Evolutionary conservation across 257 asterid genomes (phyloP).

Genomic region (Penstemon newberryi): DNA sequence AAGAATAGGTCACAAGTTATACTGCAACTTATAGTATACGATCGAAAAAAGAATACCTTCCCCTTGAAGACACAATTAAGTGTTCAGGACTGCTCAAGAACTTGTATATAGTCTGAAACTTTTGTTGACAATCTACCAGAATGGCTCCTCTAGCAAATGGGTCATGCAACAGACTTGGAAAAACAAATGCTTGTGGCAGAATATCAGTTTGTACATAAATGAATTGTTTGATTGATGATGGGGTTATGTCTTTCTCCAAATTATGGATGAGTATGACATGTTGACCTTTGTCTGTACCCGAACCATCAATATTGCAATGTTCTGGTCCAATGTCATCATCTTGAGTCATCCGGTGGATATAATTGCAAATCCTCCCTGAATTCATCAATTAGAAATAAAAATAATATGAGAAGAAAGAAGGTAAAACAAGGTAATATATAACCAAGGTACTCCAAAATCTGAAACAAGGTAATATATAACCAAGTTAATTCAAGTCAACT

Average conservation of each 20-base stretch:
- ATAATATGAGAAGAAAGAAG: slow-evolving; percentile 7
- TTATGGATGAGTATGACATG: slow-evolving; percentile 40
- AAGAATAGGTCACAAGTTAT: slow-evolving; percentile 11
- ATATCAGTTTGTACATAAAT: slow-evolving; percentile 40
- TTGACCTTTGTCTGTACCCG: slow-evolving; percentile 1
- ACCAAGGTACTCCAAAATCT: neutral
- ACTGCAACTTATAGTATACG: neutral
- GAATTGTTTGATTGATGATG: slow-evolving; percentile 40
- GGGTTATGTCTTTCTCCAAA: slow-evolving; percentile 50
- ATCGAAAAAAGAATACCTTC: slow-evolving; percentile 46
- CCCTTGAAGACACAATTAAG: slow-evolving; percentile 53
- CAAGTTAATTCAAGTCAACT: too few relatives aligned
- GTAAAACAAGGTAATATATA: neutral
- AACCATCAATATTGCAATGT: slow-evolving; percentile 22
- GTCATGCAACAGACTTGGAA: slow-evolving; percentile 38
- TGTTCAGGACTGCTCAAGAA: slow-evolving; percentile 48
- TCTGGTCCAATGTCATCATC: slow-evolving; percentile 51
- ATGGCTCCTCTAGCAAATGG: slow-evolving; percentile 52
- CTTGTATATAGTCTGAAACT: slow-evolving; percentile 36
- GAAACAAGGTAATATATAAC: too few relatives aligned
- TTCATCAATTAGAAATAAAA: slow-evolving; percentile 19
- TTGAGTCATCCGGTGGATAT: slow-evolving; percentile 21
- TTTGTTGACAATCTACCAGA: slow-evolving; percentile 39
- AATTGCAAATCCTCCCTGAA: slow-evolving; percentile 18
- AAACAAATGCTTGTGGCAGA: slow-evolving; percentile 44